Percentiles rank a stretch among this genome's conserved stretches.
These are phyloP conservation scores for Macrophomina phaseolina DNA, from an alignment of 2,329 filamentous ascomycete species.

Conservation along the genomic window DNA sequence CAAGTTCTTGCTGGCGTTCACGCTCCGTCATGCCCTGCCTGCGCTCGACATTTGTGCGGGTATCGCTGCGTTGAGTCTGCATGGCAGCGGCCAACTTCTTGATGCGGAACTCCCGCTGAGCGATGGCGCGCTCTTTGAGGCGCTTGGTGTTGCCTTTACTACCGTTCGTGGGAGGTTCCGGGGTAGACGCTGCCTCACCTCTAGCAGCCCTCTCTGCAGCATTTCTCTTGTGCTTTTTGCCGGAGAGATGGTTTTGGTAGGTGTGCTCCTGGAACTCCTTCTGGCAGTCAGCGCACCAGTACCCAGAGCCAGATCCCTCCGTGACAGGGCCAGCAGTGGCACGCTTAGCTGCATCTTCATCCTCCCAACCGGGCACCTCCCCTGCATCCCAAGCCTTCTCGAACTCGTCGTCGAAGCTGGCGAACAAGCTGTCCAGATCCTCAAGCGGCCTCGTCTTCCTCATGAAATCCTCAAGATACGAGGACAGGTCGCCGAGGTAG, in stretches of 20 bases:
- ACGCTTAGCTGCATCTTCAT: constrained; percentile 42
- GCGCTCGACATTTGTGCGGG: constrained; percentile 91
- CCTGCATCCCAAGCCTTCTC: constrained; percentile 81
- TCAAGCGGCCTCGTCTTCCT: constrained; percentile 83
- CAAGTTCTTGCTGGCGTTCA: constrained; percentile 91
- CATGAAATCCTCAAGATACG: constrained; percentile 89
- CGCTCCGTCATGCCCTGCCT: constrained; percentile 97
- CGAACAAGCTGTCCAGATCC: constrained; percentile 79
- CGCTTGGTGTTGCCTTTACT: constrained; percentile 29
- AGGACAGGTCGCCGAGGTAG: constrained; percentile 80
- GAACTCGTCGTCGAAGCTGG: constrained; percentile 81
- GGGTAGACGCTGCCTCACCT: constrained; percentile 29
- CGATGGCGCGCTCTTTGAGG: constrained; percentile 87
- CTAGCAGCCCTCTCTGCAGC: constrained; percentile 63
- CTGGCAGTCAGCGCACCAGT: constrained; percentile 91
- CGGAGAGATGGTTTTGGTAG: constrained; percentile 84
- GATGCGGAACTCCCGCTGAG: constrained; percentile 84
- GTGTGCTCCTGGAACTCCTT: constrained; percentile 97
- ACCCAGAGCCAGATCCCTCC: constrained; percentile 67
- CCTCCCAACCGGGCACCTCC: constrained; percentile 76
- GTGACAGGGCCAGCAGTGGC: constrained; percentile 42
- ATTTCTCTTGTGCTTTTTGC: constrained; percentile 91
- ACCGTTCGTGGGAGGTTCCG: constrained; percentile 21
- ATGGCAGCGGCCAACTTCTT: constrained; percentile 81
- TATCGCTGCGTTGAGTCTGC: constrained; percentile 86